These are phyloP conservation scores for Acarospora socialis DNA, from an alignment of 2,329 filamentous ascomycete species.

Conservation along the genomic window DNA sequence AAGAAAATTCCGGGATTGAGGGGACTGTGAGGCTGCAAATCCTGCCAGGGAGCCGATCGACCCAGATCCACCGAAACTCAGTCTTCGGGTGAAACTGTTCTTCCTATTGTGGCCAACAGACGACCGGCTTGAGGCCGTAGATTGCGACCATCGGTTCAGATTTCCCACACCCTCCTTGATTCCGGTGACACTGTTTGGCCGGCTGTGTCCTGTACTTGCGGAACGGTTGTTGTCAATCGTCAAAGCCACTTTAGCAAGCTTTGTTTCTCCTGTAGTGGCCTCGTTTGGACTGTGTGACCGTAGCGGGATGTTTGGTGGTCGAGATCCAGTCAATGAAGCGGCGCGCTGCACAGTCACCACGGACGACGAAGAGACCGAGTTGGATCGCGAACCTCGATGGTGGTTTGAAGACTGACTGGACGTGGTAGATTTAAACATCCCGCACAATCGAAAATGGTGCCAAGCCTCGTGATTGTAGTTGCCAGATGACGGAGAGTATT, in stretches of 20 bases:
- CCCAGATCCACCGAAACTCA: slow-evolving; percentile 24
- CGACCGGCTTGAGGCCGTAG: slow-evolving; percentile 36
- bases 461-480: too few relatives aligned
- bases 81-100: slow-evolving; percentile 23
- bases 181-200: slow-evolving; percentile 23
- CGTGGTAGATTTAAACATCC: too few relatives aligned
- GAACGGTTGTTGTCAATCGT: slow-evolving; percentile 19
- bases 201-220: slow-evolving; percentile 27
- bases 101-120: slow-evolving; percentile 20
- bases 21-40: slow-evolving; percentile 21
- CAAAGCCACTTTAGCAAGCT: slow-evolving; percentile 6
- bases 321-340: slow-evolving; percentile 22
- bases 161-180: slow-evolving; percentile 34
- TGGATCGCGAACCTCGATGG: slow-evolving; percentile 23
- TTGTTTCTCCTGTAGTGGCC: slow-evolving; percentile 7
- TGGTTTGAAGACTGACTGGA: slow-evolving; percentile 7
- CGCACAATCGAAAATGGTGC: too few relatives aligned
- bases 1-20: slow-evolving; percentile 18
- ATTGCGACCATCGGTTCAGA: slow-evolving; percentile 45
- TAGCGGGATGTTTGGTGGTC: slow-evolving; percentile 15
- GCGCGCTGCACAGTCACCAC: slow-evolving; percentile 28
- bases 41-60: slow-evolving; percentile 24
- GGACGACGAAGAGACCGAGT: slow-evolving; percentile 31
- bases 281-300: slow-evolving; percentile 16
- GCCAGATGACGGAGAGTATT: too few relatives aligned